Evolutionary conservation across 495 filamentous ascomycete species (phyloP).

Genomic region (Xylaria palmicola): DNA sequence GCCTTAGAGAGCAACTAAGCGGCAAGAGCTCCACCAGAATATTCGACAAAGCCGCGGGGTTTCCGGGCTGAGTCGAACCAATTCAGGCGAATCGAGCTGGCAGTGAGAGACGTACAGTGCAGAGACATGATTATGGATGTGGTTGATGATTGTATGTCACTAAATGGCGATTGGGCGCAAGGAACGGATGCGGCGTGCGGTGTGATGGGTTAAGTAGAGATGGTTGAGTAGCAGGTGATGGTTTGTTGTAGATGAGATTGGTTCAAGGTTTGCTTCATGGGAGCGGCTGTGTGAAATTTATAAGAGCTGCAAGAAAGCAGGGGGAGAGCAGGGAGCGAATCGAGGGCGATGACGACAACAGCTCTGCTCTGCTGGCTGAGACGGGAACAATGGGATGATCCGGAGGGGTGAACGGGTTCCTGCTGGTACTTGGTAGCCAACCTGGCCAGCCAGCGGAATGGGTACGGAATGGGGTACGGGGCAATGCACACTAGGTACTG

Average conservation of each 20-base stretch:
- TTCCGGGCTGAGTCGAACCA: no score
- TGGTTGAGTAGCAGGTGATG: not conserved
- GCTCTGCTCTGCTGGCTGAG: not conserved
- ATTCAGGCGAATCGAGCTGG: no score
- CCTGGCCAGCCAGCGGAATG: no score
- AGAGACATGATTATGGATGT: conserved; percentile 53
- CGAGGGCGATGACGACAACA: conserved; percentile 15
- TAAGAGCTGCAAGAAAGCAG: conserved; percentile 4
- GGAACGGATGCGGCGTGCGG: conserved; percentile 1
- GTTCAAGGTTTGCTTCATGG: not conserved
- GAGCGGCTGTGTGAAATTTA: conserved; percentile 10
- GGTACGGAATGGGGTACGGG: no score
- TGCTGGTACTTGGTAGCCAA: no score
- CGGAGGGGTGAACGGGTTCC: not conserved
- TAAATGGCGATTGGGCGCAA: no score
- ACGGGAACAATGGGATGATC: conserved; percentile 15
- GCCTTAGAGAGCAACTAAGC: not conserved
- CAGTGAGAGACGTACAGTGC: conserved; percentile 47
- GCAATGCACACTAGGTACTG: not conserved
- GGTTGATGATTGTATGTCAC: conserved; percentile 4
- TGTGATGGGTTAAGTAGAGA: not conserved
- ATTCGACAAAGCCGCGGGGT: not conserved
- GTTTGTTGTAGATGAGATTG: conserved; percentile 9
- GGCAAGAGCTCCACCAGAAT: not conserved
- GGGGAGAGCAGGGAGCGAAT: not conserved